Base-by-base conservation (phyloP, 2,329 filamentous ascomycete species). In the Bimuria novae-zelandiae region DNA sequence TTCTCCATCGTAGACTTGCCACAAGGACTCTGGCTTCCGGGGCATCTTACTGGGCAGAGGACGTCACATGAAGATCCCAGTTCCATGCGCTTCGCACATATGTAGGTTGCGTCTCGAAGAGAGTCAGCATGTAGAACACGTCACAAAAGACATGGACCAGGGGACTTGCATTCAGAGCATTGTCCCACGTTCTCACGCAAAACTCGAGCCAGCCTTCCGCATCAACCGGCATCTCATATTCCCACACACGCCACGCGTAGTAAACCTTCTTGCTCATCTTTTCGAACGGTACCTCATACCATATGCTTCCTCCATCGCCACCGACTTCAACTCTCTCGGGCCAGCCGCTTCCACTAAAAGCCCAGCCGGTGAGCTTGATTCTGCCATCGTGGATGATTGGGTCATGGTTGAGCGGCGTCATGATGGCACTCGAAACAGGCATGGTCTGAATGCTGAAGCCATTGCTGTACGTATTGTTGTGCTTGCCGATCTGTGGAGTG, bases 381-480 rank as follows among this genome's bases (percentile, higher is more conserved):
- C 75, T 78, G 7, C 85, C 85, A 12, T 81, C 77, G 59, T 88
- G 85, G 0, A 87, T 72, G 23, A 87, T 77, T 1, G 82, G 79
- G n/a, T 86, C 33, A 60, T 84, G 85, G 21, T 80, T 79, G 73
- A 77, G 76, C 0, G 86, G 86, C 0, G 80, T 76, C 82, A 88
- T 88, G 61, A 89, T 88, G 19, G 86, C 86, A 12, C 79, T 83
- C 40, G 80, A 83, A 3, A 89, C 86, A 0, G 87, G 87, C 86
- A 89, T 89, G 30, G 89, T 86, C 63, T 90, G 87, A 61, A 88
- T 89, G 56, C 81, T 82, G 55, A 87, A 85, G 0, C 84, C 86
- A 42, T 84, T 83, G n/a, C 76, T 83, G 59, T 82, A 80, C 8
- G 74, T 75, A 11, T 79, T 75, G 56, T 89, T 89, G 60, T 89